phyloP scores from a whole-genome alignment of 2,329 filamentous ascomycete genomes.

The Cladosporium sp. region DNA sequence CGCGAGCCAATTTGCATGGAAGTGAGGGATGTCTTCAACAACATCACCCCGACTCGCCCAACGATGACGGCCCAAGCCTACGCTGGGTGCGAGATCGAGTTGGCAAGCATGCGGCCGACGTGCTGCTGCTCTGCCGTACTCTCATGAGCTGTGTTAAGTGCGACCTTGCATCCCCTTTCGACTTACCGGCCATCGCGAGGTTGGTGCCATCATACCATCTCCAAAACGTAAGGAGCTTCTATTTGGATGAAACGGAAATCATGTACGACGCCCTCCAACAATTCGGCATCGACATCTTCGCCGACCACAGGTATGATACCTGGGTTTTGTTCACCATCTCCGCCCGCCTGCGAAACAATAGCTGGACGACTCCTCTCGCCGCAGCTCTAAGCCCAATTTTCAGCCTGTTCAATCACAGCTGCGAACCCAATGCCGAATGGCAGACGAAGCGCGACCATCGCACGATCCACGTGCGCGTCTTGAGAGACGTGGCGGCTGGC shows the following conservation, averaged over 20 bases:
- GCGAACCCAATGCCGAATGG: conserved; percentile 87
- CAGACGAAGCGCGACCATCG: conserved; percentile 28
- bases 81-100: conserved; percentile 22
- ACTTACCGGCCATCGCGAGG: conserved; percentile 23
- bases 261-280: conserved; percentile 71
- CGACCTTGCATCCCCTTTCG: conserved; percentile 21
- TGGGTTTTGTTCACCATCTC: conserved; percentile 86
- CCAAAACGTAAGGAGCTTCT: conserved; percentile 47
- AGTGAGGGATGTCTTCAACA: conserved; percentile 20
- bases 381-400: conserved; percentile 71
- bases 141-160: conserved; percentile 19
- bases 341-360: conserved; percentile 81
- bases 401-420: conserved; percentile 93
- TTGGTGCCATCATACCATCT: conserved; percentile 24
- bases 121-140: conserved; percentile 20
- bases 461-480: conserved; percentile 18
- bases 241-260: conserved; percentile 62
- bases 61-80: conserved; percentile 20
- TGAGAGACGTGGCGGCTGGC: conserved; percentile 16
- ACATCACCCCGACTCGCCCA: conserved; percentile 21
- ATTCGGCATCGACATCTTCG: conserved; percentile 74
- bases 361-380: conserved; percentile 57
- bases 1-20: conserved; percentile 14
- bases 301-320: conserved; percentile 55
- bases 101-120: conserved; percentile 18